Base-by-base conservation (phyloP, 192 early-diverging fungal genomes). In the Ambispora gerdemannii region DNA sequence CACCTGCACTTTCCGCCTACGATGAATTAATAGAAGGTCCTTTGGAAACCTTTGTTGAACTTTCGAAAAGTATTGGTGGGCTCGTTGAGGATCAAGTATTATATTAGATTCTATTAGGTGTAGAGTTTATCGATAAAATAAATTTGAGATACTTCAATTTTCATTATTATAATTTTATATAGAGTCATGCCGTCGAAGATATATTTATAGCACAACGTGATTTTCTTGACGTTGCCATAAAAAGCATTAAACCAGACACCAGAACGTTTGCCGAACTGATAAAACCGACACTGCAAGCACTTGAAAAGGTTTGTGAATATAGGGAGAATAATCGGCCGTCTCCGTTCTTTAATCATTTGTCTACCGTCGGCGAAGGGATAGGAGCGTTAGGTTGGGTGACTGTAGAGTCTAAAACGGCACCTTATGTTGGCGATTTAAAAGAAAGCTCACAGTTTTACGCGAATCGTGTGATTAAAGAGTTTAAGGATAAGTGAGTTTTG, bases 311-410 rank as follows among this genome's bases (percentile, higher is more conserved):
- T 55, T 81, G 85, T 67, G 84, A 83, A 34, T 64, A 97, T 35
- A 85, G 84, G 47, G 93, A 97, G 51, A 86, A 83, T 64, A 93
- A 95, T 80, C 82, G 97, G 35, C 76, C 88, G 19, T 86, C 80
- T 28, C 83, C 88, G 35, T 69, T 87, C 30, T 91, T 88, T 74
- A 90, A 89, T 75, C 92, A 96, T 71, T 79, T 99, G 70, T 86
- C 89, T 31, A 80, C 89, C 11, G 89, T 99, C 19, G 88, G 88
- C 50, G 95, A 99, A 71, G 93, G 93, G 73, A 87, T 93, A 55
- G 84, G 90, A 24, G 95, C 92, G 25, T 85, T 99, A 67, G 92
- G 92, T 24, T 99, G 97, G 97, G 90, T 97, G 35, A 84, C 88
- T 2, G 83, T 94, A 22, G 93, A 94, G 74, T 89, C 91, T 33